Percentiles rank a stretch among this genome's conserved stretches.
phyloP scores from a whole-genome alignment of 768 basidiomycete genomes.

The Lactarius pseudohatsudake region DNA sequence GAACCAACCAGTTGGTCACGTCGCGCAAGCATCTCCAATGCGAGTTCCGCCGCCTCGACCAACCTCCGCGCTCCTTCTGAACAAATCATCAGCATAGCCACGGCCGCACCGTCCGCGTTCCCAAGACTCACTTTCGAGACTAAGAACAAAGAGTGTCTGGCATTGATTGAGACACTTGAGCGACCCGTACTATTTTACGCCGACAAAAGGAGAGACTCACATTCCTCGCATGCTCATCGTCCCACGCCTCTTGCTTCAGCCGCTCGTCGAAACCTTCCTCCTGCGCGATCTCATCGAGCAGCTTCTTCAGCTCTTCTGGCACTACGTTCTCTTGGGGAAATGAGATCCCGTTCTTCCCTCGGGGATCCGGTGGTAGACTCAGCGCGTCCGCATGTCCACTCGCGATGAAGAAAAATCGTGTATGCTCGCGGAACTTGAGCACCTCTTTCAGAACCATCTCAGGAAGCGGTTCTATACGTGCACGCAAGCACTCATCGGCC shows the following conservation, averaged over 20 bases:
- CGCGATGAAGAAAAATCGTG: constrained; percentile 38
- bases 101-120: background rate
- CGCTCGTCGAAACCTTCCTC: constrained; percentile 36
- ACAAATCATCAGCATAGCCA: constrained; percentile 2
- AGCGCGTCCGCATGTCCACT: constrained; percentile 26
- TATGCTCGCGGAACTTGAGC: constrained; percentile 42
- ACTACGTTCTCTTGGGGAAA: constrained; percentile 16
- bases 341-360: constrained; percentile 1
- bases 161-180: background rate
- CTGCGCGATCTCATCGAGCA: constrained; percentile 46
- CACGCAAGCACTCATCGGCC: constrained; percentile 31
- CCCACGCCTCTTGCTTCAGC: constrained; percentile 43
- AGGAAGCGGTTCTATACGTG: constrained; percentile 42
- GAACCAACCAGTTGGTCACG: constrained; percentile 33
- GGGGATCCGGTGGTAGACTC: background rate
- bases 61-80: constrained; percentile 39
- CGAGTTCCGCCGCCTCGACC: constrained; percentile 38
- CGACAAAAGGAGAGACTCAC: constrained; percentile 33
- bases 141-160: constrained; percentile 46
- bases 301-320: constrained; percentile 35
- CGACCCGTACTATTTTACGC: background rate
- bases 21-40: constrained; percentile 35
- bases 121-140: constrained; percentile 45
- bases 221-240: constrained; percentile 44
- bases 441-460: constrained; percentile 40